These are phyloP conservation scores for Globisporangium polare DNA, from an alignment of 352 stramenopile species.

Conservation along the genomic window DNA sequence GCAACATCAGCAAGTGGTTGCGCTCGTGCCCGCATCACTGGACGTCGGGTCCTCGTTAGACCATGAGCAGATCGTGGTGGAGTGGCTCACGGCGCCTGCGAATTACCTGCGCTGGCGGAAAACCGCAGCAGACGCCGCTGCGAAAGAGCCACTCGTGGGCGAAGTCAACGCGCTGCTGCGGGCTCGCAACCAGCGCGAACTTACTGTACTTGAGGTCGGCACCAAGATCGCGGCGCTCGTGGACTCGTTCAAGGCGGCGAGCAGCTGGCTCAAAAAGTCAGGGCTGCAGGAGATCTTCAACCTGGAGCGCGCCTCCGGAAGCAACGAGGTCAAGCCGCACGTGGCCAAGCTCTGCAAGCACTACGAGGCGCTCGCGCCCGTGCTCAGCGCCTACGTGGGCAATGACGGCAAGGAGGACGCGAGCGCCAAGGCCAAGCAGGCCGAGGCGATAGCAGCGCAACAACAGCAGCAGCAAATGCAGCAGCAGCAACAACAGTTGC, in stretches of 20 bases:
- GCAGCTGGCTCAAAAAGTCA: slow-evolving; percentile 29
- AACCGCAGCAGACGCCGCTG: slow-evolving; percentile 15
- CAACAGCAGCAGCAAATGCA: not conserved
- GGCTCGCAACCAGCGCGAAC: slow-evolving; percentile 19
- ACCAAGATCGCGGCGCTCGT: slow-evolving; percentile 26
- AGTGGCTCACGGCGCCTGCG: slow-evolving; percentile 31
- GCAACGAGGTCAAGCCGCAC: slow-evolving; percentile 26
- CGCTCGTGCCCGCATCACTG: slow-evolving; percentile 11
- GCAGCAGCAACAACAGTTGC: not conserved
- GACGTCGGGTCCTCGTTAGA: slow-evolving; percentile 13
- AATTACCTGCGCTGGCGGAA: slow-evolving; percentile 37
- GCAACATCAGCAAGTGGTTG: slow-evolving; percentile 7
- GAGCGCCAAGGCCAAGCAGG: not conserved
- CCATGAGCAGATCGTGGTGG: slow-evolving; percentile 27
- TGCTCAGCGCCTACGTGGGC: slow-evolving; percentile 27
- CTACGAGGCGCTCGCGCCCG: slow-evolving; percentile 30
- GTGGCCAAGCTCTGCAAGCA: slow-evolving; percentile 36
- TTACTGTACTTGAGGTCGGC: slow-evolving; percentile 24
- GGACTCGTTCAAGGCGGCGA: slow-evolving; percentile 32
- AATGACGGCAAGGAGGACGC: slow-evolving; percentile 18
- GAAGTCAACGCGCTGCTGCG: slow-evolving; percentile 37
- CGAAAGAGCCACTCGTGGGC: slow-evolving; percentile 27
- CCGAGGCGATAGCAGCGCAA: slow-evolving; percentile 1
- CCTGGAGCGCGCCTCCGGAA: slow-evolving; percentile 19
- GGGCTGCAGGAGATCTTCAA: slow-evolving; percentile 24